Evolutionary conservation across 1,139 yeast genomes (phyloP), one percentile per base, ranked within the genome.

Genomic region (Protomyces gravidus): DNA sequence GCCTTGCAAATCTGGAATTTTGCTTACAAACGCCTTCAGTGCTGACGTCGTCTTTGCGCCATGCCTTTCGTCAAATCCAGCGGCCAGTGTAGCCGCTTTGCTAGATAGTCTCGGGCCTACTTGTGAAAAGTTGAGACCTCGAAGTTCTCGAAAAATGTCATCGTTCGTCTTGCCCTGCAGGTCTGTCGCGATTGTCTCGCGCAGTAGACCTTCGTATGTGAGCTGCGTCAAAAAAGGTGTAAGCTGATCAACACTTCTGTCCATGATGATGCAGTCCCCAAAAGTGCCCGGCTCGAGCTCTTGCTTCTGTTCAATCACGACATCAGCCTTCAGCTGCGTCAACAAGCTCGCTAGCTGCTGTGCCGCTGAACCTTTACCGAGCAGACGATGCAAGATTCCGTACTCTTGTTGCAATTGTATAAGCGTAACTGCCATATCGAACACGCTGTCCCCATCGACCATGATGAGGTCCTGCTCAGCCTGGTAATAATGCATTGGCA

Each of bases 191-290:
- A 83, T 77, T 25, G 83, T 71, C 68, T 89, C 96, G 69, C 88
- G 90, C 23, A 89, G 75, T 13, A 92, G 75, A 0, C 98, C 98
- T 36, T 81, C 78, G 69, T 90, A 92, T 1, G 89, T 86, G 65
- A 89, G 73, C 67, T 92, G 97, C 36, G 84, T 82, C 63, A 89
- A 73, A 13, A 88, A 68, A 1, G 89, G 84, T 0, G 96, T 82
- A 5, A 85, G 69, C 52, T 81, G 78, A 72, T 92, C 98, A 33
- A 84, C 70, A 61, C 83, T 81, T 57, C 98, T 76, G 68, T 92
- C 98, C 23, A 92, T 68, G 1, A 90, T 84, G 15, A 92, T 78
- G 90, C 73, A 39, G 74, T 75, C 60, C 74, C 79, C 46, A 74
- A 73, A 7, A 70, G 61, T 5, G 63, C 51, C 17, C 51, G 56